phyloP scores from a whole-genome alignment of 805 yeast species.

The Zygotorulaspora chibaensis region DNA sequence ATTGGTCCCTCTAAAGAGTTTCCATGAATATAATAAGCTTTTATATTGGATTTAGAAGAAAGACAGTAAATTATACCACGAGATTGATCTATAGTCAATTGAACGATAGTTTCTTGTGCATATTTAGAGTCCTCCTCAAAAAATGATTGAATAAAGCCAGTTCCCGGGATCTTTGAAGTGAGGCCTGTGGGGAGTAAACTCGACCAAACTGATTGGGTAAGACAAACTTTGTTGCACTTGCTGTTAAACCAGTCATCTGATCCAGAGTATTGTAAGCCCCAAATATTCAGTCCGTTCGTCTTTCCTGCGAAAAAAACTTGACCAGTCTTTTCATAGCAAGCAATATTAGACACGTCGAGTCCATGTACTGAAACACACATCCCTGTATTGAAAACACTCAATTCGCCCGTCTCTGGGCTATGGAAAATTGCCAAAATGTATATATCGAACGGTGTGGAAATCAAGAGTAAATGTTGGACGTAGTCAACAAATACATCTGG shows the following conservation, averaged over 20 bases:
- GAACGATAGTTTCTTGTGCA: slow-evolving; percentile 54
- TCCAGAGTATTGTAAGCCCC: slow-evolving; percentile 83
- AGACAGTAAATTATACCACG: slow-evolving; percentile 76
- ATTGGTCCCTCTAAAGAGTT: slow-evolving; percentile 42
- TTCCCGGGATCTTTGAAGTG: slow-evolving; percentile 36
- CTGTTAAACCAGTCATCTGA: slow-evolving; percentile 84
- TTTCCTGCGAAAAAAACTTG: slow-evolving; percentile 83
- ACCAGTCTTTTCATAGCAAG: slow-evolving; percentile 57
- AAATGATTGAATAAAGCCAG: slow-evolving; percentile 35
- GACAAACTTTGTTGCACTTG: slow-evolving; percentile 76
- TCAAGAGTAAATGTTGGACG: slow-evolving; percentile 65
- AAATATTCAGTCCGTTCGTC: slow-evolving; percentile 70
- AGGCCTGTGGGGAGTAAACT: slow-evolving; percentile 45
- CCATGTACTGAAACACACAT: slow-evolving; percentile 79
- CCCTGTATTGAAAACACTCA: slow-evolving; percentile 77
- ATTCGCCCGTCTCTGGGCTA: slow-evolving; percentile 39
- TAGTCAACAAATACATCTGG: slow-evolving; percentile 73
- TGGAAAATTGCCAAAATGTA: slow-evolving; percentile 71
- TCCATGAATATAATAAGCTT: slow-evolving; percentile 58
- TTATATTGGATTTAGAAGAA: slow-evolving; percentile 74
- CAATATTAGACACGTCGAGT: slow-evolving; percentile 59
- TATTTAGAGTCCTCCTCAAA: slow-evolving; percentile 33
- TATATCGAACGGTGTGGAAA: slow-evolving; percentile 77
- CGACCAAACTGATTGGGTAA: slow-evolving; percentile 62
- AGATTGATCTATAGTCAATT: slow-evolving; percentile 69